Evolutionary conservation across 2,329 filamentous ascomycete species (phyloP).

Genomic region (Neonectria magnoliae): DNA sequence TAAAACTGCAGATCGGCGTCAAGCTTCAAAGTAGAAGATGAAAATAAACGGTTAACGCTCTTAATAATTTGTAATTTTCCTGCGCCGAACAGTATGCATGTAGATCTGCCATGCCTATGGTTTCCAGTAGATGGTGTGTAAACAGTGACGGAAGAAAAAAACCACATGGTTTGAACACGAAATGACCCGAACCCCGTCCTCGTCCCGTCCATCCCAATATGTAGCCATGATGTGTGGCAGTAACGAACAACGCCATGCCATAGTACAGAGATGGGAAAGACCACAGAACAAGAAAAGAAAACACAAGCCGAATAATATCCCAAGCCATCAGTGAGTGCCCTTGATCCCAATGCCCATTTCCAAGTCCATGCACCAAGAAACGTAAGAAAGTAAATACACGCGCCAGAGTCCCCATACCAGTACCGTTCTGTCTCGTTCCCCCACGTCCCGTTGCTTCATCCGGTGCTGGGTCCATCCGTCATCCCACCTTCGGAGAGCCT

Average conservation of each 20-base stretch:
- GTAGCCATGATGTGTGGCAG: slow-evolving; percentile 20
- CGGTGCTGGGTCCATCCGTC: slow-evolving; percentile 14
- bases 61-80: slow-evolving; percentile 24
- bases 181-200: neutral
- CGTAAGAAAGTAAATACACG: slow-evolving; percentile 22
- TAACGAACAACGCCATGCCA: slow-evolving; percentile 35
- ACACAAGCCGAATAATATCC: neutral
- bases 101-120: slow-evolving; percentile 25
- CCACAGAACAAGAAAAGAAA: slow-evolving; percentile 1
- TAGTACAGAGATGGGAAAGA: slow-evolving; percentile 21
- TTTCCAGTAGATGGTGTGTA: slow-evolving; percentile 14
- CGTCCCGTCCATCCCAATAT: slow-evolving; percentile 16
- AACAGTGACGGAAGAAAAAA: slow-evolving; percentile 9
- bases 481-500: slow-evolving; percentile 28
- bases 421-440: slow-evolving; percentile 24
- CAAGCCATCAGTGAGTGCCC: slow-evolving; percentile 32
- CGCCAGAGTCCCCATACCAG: slow-evolving; percentile 26
- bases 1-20: neutral
- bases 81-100: slow-evolving; percentile 40
- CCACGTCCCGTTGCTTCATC: slow-evolving; percentile 10
- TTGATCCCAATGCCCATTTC: slow-evolving; percentile 35
- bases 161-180: neutral
- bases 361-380: slow-evolving; percentile 31
- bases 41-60: neutral
- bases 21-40: neutral